Evolutionary conservation across 1,284 basidiomycete species (phyloP), one percentile per base, ranked within the genome.

Genomic region (Ustilago hordei): DNA sequence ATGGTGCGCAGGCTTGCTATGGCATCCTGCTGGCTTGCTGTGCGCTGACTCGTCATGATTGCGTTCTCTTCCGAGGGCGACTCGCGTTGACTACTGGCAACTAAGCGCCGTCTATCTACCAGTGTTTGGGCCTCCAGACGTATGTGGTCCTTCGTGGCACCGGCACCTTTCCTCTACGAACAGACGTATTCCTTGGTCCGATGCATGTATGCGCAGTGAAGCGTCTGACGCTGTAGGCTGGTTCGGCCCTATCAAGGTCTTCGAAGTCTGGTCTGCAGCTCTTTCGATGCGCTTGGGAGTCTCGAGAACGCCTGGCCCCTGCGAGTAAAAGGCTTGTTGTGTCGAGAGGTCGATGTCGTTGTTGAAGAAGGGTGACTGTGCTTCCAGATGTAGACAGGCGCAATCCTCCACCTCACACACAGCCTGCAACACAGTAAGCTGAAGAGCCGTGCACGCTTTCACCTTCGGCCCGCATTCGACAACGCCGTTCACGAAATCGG

Each of bases 21-120:
- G 13, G 73, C 77, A 64, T 72, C 65, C 38, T 75, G 69, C 67
- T 72, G 68, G 32, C 61, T 56, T 2, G 35, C 45, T n/a, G 73
- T 60, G 47, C 73, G 63, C 35, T 56, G 64, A 12, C 54, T 61
- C 48, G 68, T 13, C 73, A 75, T 75, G 8, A 2, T 39, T 45
- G 41, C 39, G 12, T 36, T 41, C 17, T 32, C 2, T 15, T 38
- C n/a, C n/a, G n/a, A 11, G 43, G 19, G 15, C 1, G 39, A 12
- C 23, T 28, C 23, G 23, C 23, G 23, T 28, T 28, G 23, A 28
- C 23, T 28, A 28, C 23, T 28, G 23, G 23, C 23, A 28, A 28
- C 23, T 28, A 28, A 28, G 23, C 23, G 23, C 23, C 23, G 23
- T 28, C 23, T 28, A 28, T 28, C 23, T 28, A 28, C 23, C 23